Evolutionary conservation across 129 eudicot species (phyloP), one percentile per base, ranked within the genome.

Genomic region (Chrysanthemum seticuspe): DNA sequence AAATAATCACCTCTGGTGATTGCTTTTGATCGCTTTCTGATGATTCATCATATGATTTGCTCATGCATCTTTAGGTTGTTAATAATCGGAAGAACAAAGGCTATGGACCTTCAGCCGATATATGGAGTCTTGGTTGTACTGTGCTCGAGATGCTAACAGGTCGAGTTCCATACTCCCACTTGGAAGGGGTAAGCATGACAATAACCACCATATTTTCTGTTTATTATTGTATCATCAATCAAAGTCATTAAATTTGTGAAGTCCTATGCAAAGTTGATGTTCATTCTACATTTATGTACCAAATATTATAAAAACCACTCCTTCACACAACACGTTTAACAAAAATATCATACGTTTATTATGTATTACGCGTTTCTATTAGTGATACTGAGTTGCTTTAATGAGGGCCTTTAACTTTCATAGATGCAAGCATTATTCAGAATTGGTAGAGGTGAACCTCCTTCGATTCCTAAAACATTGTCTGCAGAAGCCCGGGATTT

Each of bases 111-210:
- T 85, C 97, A 19, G 97, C 97, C 63, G 97, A 92, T 80, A 89
- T 92, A 56, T 92, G 97, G 97, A 92, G 97, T 75, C 94, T 92
- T 71, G 97, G 97, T 25, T 92, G 97, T 76, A 92, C 97, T 13
- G 97, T 92, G 70, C 70, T 92, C 72, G 97, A 92, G 88, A 88
- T 92, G 97, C 81, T 89, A 78, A 89, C 96, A 6, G 61, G 94
- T 29, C 89, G 65, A 58, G 73, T 92, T 78, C 97, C 97, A 6
- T 92, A 92, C 74, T 80, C 83, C 77, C 94, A 82, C 81, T 80
- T 92, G 84, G 97, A 92, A 87, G 87, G 90, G 87, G 97, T 89
- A 89, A 14, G 85, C 50, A 12, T 18, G 25, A 64, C 49, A 10
- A 2, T 45, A 8, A 14, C 51, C 67, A 72, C 13, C 16, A 53